These are phyloP conservation scores for Pseudocercospora macadamiae DNA, from an alignment of 2,329 filamentous ascomycete genomes.

Conservation along the genomic window DNA sequence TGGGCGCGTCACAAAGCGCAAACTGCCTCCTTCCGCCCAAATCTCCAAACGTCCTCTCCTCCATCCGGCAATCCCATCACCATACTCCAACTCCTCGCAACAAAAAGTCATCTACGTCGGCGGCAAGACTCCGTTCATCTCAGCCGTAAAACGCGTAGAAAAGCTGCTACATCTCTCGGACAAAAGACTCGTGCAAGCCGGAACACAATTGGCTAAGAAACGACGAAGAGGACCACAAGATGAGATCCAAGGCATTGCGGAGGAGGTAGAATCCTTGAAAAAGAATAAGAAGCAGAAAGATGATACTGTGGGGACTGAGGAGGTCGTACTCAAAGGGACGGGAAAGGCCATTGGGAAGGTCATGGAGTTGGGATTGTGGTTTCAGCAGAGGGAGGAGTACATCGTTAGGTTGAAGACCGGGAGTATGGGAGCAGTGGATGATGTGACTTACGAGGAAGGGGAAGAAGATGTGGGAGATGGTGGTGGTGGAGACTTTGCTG, in stretches of 20 bases:
- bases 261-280: constrained; percentile 37
- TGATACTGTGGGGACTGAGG: constrained; percentile 45
- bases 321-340: constrained; percentile 65
- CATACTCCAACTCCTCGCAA: constrained; percentile 52
- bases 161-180: constrained; percentile 63
- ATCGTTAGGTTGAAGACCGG: constrained; percentile 63
- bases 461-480: constrained; percentile 16
- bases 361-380: constrained; percentile 65
- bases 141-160: constrained; percentile 66
- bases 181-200: constrained; percentile 52
- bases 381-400: constrained; percentile 61
- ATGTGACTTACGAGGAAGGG: constrained; percentile 53
- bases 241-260: constrained; percentile 42
- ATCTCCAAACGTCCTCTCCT: constrained; percentile 61
- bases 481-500: constrained; percentile 11
- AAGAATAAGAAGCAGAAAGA: constrained; percentile 38
- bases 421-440: constrained; percentile 68
- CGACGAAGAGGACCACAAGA: constrained; percentile 22
- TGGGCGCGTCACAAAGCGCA: constrained; percentile 5
- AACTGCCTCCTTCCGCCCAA: constrained; percentile 34
- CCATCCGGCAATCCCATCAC: constrained; percentile 58
- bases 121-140: constrained; percentile 67
- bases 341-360: constrained; percentile 69
- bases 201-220: constrained; percentile 37
- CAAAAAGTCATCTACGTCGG: constrained; percentile 69